Conservation (phyloP, 345 rosid genomes). For the Excoecaria cochinchinensis region DNA sequence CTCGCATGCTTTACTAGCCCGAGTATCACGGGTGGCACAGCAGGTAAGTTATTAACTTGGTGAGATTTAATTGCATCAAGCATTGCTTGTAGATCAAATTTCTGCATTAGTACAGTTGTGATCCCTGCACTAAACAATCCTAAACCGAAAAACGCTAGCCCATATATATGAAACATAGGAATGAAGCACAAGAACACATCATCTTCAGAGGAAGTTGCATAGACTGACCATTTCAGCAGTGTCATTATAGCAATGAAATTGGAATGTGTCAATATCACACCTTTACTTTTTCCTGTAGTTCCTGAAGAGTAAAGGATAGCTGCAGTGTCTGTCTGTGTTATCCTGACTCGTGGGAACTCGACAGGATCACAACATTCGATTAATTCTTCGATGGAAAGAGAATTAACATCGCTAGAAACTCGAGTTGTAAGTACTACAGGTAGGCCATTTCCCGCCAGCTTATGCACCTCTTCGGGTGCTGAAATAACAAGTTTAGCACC, state of each 20-base stretch:
- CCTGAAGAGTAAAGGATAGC: constrained; percentile 69
- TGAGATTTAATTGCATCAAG: constrained; percentile 41
- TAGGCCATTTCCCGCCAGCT: constrained; percentile 33
- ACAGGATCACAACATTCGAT: constrained; percentile 40
- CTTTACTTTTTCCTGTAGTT: constrained; percentile 64
- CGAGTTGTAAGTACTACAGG: constrained; percentile 36
- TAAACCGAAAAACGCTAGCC: constrained; percentile 55
- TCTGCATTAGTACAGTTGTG: constrained; percentile 48
- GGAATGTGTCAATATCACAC: constrained; percentile 52
- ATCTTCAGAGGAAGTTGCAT: constrained; percentile 34
- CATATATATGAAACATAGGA: constrained; percentile 61
- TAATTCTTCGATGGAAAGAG: constrained; percentile 43
- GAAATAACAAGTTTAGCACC: constrained; percentile 49
- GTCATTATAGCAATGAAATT: constrained; percentile 46
- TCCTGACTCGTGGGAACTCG: constrained; percentile 18
- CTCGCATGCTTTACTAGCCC: constrained; percentile 42
- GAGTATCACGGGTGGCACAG: constrained; percentile 59
- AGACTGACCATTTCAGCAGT: constrained; percentile 47
- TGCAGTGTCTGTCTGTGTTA: constrained; percentile 50
- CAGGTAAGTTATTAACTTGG: constrained; percentile 52
- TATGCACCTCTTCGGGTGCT: constrained; percentile 47
- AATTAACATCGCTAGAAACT: neutral
- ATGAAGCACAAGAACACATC: constrained; percentile 51
- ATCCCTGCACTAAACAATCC: constrained; percentile 46
- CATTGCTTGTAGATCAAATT: constrained; percentile 48